Evolutionary conservation across 805 yeast genomes (phyloP).

Genomic region (Ogataea methylovora): DNA sequence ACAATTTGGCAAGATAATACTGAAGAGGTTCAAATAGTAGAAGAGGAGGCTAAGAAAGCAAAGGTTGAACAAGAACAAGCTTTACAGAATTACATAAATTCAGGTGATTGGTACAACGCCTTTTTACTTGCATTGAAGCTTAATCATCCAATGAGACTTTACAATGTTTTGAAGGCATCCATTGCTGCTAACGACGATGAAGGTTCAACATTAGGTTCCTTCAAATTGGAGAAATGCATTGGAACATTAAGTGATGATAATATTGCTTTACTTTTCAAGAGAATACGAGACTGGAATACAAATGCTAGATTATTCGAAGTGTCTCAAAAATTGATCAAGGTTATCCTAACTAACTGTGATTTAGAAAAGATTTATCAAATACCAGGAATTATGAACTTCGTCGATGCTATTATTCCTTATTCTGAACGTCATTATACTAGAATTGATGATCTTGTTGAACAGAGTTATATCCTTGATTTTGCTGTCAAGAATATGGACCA

Average conservation of each 20-base stretch:
- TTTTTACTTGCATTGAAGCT: constrained; percentile 77
- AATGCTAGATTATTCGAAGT: constrained; percentile 73
- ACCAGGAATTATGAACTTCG: constrained; percentile 56
- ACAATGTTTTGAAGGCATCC: constrained; percentile 63
- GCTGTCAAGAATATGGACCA: constrained; percentile 72
- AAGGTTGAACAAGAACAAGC: constrained; percentile 85
- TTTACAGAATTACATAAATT: constrained; percentile 62
- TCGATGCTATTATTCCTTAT: constrained; percentile 81
- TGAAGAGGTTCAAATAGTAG: constrained; percentile 53
- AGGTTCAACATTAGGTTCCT: constrained; percentile 46
- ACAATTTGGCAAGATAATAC: constrained; percentile 87
- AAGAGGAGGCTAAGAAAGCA: constrained; percentile 44
- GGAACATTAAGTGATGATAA: constrained; percentile 51
- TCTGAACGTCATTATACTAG: constrained; percentile 79
- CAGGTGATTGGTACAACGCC: constrained; percentile 83
- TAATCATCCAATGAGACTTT: constrained; percentile 85
- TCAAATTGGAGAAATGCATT: constrained; percentile 57
- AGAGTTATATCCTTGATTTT: constrained; percentile 79
- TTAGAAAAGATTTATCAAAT: constrained; percentile 53
- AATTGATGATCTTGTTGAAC: constrained; percentile 73
- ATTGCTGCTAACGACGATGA: constrained; percentile 42
- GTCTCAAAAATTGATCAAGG: constrained; percentile 70
- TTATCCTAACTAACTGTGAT: constrained; percentile 49
- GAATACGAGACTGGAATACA: constrained; percentile 93
- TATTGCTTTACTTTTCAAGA: constrained; percentile 52